Conservation (phyloP, 2,329 filamentous ascomycete species). For the Xylogone sp. region DNA sequence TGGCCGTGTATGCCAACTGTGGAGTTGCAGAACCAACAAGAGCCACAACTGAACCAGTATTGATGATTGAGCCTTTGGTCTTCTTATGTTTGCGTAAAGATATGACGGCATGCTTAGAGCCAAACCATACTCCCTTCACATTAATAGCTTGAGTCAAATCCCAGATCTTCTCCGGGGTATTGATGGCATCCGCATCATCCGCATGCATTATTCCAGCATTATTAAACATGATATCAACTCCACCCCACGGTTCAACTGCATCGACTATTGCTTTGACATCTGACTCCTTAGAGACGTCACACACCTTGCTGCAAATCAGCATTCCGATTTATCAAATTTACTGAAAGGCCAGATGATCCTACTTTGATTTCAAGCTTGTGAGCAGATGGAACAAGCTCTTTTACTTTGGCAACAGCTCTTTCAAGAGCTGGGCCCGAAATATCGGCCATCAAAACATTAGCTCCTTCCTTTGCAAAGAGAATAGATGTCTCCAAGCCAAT, state of each 20-base stretch:
- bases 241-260: conserved; percentile 64
- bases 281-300: conserved; percentile 67
- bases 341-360: conserved; percentile 1
- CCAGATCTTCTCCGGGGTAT: conserved; percentile 72
- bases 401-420: conserved; percentile 56
- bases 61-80: conserved; percentile 65
- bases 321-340: conserved; percentile 1
- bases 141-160: conserved; percentile 73
- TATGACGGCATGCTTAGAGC: conserved; percentile 68
- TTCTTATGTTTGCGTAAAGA: conserved; percentile 65
- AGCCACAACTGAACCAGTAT: conserved; percentile 70
- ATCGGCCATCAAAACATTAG: conserved; percentile 67
- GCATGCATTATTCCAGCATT: conserved; percentile 78
- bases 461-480: conserved; percentile 68
- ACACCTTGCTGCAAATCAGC: conserved; percentile 29
- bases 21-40: conserved; percentile 70
- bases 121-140: conserved; percentile 77
- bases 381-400: conserved; percentile 49
- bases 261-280: conserved; percentile 60
- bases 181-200: conserved; percentile 59
- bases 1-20: conserved; percentile 72
- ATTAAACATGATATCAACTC: conserved; percentile 74
- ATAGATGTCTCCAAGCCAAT: conserved; percentile 74
- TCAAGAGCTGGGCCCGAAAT: conserved; percentile 62
- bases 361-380: conserved; percentile 44